Evolutionary conservation across 139 green algal species (phyloP), one percentile per base, ranked within the genome.

Genomic region (Chlorella sp.): DNA sequence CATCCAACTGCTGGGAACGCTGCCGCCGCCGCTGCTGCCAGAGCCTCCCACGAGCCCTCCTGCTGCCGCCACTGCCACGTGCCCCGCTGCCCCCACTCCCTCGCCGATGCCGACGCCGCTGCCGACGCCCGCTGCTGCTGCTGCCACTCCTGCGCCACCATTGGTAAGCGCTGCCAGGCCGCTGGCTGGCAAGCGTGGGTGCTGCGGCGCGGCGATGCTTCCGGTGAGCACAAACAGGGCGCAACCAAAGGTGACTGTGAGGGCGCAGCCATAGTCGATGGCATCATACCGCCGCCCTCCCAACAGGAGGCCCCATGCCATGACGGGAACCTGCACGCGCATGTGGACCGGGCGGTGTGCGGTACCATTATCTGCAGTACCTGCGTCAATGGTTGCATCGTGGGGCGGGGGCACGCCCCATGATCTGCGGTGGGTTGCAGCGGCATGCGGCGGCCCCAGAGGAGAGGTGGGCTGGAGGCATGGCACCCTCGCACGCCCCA

Each of bases 211-310:
- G 11, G 68, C 84, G 68, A 88, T 88, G 84, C 68, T 81, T 42
- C 94, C 94, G 42, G 89, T 92, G 30, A 96, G 80, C 24, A 96
- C 86, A 92, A 99, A 99, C 0, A 98, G 53, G 9, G 96, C 95
- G 94, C 97, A 99, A 37, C 97, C 97, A 12, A 81, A 79, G 3
- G 96, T 99, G 89, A 99, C 95, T 1, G 91, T 40, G 3, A 95
- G 39, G 2, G 97, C 97, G 11, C 97, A 83, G 0, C 81, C 48
- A 83, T 98, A 98, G 87, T 99, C 97, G 48, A 92, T 95, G 28
- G 91, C 34, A 30, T 64, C 75, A 26, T 90, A 90, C 22, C 57
- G 64, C 7, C 73, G 60, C 2, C 86, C 76, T 28, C 86, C 86
- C 36, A 90, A 87, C 36, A 91, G 60, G 68, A 86, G 87, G n/a